Evolutionary conservation across 768 basidiomycete species (phyloP).

Genomic region (Russula sp.): DNA sequence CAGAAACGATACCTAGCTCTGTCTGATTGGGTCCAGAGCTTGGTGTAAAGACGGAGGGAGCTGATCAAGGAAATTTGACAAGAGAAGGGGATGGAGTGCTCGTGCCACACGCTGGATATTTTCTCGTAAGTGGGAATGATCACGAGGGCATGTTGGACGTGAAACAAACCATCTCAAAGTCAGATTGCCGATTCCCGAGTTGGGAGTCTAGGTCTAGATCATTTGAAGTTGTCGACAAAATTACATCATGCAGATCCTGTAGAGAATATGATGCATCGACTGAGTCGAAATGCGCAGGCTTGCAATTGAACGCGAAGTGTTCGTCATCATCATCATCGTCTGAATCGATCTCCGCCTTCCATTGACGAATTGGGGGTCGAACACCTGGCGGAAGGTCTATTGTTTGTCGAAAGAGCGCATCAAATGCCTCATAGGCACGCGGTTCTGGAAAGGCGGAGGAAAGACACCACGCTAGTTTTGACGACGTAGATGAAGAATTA

Average conservation of each 20-base stretch:
- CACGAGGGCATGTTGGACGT: background rate
- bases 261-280: conserved; percentile 30
- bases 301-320: conserved; percentile 31
- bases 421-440: conserved; percentile 54
- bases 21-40: conserved; percentile 54
- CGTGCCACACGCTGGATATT: conserved; percentile 58
- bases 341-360: conserved; percentile 40
- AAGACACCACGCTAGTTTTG: conserved; percentile 62
- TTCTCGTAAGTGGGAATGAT: background rate
- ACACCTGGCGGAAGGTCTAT: conserved; percentile 7
- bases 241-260: conserved; percentile 30
- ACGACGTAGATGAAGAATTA: conserved; percentile 14
- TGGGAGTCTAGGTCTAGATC: conserved; percentile 22
- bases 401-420: conserved; percentile 42
- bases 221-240: conserved; percentile 9
- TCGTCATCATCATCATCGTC: conserved; percentile 41
- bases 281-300: conserved; percentile 23
- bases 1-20: conserved; percentile 58
- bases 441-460: conserved; percentile 53
- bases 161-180: conserved; percentile 15
- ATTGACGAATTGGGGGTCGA: conserved; percentile 28
- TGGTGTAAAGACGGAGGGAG: conserved; percentile 77
- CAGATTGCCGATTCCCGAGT: conserved; percentile 27
- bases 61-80: conserved; percentile 85
- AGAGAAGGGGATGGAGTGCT: conserved; percentile 71